phyloP scores from a whole-genome alignment of 2,329 filamentous ascomycete genomes.

The Magnaporthiopsis rhizophila region DNA sequence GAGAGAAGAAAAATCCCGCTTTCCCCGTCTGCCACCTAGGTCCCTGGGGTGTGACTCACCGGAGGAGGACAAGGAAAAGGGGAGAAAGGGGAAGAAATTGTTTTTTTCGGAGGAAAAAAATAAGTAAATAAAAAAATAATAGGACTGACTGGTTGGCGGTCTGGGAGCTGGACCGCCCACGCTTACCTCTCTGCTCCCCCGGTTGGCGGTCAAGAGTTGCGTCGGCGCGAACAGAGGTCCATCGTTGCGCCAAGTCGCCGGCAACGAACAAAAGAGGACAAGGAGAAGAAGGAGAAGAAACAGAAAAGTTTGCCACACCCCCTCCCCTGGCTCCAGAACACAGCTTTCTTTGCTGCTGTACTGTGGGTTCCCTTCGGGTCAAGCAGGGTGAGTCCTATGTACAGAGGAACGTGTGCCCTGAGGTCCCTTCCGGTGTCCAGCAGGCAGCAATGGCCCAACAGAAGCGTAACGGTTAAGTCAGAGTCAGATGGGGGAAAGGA shows the following conservation, averaged over 20 bases:
- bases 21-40: neutral
- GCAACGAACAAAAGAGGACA: too few species aligned
- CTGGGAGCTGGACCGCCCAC: neutral
- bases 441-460: neutral
- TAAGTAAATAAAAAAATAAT: slow-evolving; percentile 4
- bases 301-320: neutral
- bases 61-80: neutral
- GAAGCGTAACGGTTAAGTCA: too few species aligned
- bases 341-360: neutral
- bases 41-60: neutral
- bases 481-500: too few species aligned
- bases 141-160: neutral
- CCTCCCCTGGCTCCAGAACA: neutral
- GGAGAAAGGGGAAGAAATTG: neutral
- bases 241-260: neutral
- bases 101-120: neutral
- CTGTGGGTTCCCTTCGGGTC: neutral
- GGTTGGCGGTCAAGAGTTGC: neutral
- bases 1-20: neutral
- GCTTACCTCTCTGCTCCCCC: neutral
- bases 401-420: neutral
- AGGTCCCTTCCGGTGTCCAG: neutral
- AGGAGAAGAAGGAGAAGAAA: too few species aligned
- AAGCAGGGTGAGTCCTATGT: neutral
- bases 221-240: neutral